Conservation (phyloP, 192 early-diverging fungal species). For the Coemansia sp. region DNA sequence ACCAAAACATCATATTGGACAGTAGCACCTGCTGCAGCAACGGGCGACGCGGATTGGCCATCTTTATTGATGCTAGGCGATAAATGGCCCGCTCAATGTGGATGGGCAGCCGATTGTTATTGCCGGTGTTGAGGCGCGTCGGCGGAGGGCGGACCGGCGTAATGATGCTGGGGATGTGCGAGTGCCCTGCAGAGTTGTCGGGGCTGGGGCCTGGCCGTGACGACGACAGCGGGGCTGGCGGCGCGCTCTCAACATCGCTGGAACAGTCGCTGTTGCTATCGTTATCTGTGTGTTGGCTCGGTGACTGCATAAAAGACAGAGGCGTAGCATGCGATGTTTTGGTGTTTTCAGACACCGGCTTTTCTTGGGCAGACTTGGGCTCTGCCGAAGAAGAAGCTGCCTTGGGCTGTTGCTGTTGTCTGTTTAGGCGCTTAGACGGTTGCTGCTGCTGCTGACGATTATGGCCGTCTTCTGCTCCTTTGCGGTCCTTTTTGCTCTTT, state of each 20-base stretch:
- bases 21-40: slow-evolving; percentile 71
- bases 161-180: slow-evolving; percentile 55
- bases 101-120: slow-evolving; percentile 60
- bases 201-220: slow-evolving; percentile 2
- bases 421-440: too few relatives aligned
- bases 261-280: slow-evolving; percentile 16
- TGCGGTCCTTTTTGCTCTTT: slow-evolving; percentile 48
- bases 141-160: slow-evolving; percentile 48
- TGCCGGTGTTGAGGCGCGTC: slow-evolving; percentile 25
- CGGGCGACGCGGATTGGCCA: slow-evolving; percentile 73
- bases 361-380: too few relatives aligned
- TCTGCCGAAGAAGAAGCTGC: too few relatives aligned
- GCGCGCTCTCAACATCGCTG: slow-evolving; percentile 17
- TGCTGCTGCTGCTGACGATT: too few relatives aligned
- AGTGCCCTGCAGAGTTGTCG: slow-evolving; percentile 8
- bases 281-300: neutral
- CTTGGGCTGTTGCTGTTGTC: too few relatives aligned
- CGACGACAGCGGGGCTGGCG: slow-evolving; percentile 9
- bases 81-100: slow-evolving; percentile 78
- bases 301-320: neutral
- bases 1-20: slow-evolving; percentile 83
- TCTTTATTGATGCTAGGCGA: slow-evolving; percentile 68
- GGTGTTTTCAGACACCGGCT: too few relatives aligned
- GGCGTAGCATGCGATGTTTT: too few relatives aligned
- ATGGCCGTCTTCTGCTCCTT: neutral